Conservation (phyloP, 257 asterid genomes). For the Ajuga chamaepitys region DNA sequence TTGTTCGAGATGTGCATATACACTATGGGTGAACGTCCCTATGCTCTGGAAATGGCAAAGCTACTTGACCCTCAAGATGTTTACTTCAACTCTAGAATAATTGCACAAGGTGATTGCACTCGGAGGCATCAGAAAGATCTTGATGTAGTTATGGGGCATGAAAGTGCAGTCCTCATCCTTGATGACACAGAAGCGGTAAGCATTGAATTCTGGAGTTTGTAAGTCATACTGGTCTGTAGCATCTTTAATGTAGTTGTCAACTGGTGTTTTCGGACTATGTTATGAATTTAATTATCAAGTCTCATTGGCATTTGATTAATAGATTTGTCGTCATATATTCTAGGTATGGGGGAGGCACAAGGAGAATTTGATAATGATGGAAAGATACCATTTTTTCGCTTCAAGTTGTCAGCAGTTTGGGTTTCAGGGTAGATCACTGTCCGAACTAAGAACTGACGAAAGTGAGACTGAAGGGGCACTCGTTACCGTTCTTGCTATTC, state of each 20-base stretch:
- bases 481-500: slow-evolving; percentile 54
- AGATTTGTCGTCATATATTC: neutral
- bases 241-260: neutral
- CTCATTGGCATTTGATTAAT: neutral
- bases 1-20: slow-evolving; percentile 88
- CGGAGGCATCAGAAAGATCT: slow-evolving; percentile 78
- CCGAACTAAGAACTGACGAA: slow-evolving; percentile 61
- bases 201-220: neutral
- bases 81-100: slow-evolving; percentile 72
- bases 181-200: slow-evolving; percentile 91
- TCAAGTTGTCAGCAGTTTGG: slow-evolving; percentile 87
- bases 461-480: slow-evolving; percentile 84
- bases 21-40: slow-evolving; percentile 93
- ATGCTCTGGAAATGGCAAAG: slow-evolving; percentile 82
- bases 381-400: slow-evolving; percentile 77
- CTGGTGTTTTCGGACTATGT: neutral
- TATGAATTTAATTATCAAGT: too few species aligned
- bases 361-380: slow-evolving; percentile 84
- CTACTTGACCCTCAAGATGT: slow-evolving; percentile 68
- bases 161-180: slow-evolving; percentile 79
- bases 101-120: slow-evolving; percentile 84
- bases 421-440: slow-evolving; percentile 50
- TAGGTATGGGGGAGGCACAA: slow-evolving; percentile 84
- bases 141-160: slow-evolving; percentile 89
- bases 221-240: neutral